Percentiles rank a stretch among this genome's conserved stretches.
phyloP scores from a whole-genome alignment of 306 rosid species.

The Cicer pinnatifidum region DNA sequence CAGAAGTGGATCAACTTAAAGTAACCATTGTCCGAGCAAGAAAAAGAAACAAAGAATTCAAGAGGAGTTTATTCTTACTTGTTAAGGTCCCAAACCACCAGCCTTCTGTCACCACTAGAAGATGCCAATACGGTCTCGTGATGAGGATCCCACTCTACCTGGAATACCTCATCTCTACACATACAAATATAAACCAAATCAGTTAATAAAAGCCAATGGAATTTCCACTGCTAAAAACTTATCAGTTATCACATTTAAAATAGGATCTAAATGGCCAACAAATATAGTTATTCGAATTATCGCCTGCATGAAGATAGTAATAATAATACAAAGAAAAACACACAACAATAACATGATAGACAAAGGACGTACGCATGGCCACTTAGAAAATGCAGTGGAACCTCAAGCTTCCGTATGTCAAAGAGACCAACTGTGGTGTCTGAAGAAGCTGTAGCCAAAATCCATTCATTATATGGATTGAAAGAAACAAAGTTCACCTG shows the following conservation, averaged over 20 bases:
- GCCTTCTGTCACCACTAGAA: conserved; percentile 82
- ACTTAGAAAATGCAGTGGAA: conserved; percentile 72
- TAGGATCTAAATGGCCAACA: background rate
- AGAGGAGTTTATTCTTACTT: conserved; percentile 51
- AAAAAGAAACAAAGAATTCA: conserved; percentile 12
- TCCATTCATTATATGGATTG: conserved; percentile 80
- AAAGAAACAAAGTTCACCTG: conserved; percentile 93
- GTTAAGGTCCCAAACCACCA: conserved; percentile 96
- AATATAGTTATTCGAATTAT: background rate
- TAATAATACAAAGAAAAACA: background rate
- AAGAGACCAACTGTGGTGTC: conserved; percentile 80
- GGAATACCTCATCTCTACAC: conserved; percentile 87
- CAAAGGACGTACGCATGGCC: conserved; percentile 72
- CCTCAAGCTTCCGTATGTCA: conserved; percentile 73
- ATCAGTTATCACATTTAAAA: conserved; percentile 8
- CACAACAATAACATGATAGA: background rate
- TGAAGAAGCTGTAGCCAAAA: conserved; percentile 94
- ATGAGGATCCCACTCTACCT: conserved; percentile 98
- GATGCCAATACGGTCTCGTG: conserved; percentile 89
- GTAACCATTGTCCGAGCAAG: background rate
- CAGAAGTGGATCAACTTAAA: background rate
- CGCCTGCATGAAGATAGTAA: background rate
- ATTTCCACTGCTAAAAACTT: background rate
- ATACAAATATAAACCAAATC: conserved; percentile 22
- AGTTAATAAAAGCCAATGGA: background rate